Conservation (phyloP, 2,329 filamentous ascomycete species). For the Thelonectria olida region DNA sequence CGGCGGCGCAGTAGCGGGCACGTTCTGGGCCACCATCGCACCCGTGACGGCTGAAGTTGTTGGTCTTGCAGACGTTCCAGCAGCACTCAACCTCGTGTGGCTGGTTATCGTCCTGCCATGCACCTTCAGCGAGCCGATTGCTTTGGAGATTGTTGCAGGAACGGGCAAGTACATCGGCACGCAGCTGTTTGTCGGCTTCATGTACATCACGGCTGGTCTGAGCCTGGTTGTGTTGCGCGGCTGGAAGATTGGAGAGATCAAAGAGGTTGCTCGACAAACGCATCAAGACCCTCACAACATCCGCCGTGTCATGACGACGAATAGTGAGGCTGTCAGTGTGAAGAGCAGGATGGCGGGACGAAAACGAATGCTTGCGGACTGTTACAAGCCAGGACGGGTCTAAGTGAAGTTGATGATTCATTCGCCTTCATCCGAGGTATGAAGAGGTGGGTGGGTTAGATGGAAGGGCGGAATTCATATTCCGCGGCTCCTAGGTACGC, state of each 20-base stretch:
- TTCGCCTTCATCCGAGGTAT: no score
- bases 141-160: slow-evolving; percentile 59
- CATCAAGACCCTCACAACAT: slow-evolving; percentile 43
- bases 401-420: slow-evolving; percentile 24
- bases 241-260: slow-evolving; percentile 50
- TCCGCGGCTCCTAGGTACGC: no score
- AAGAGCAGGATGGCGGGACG: slow-evolving; percentile 43
- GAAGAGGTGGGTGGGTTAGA: no score
- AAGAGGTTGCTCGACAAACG: slow-evolving; percentile 43
- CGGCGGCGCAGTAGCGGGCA: slow-evolving; percentile 76
- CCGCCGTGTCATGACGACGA: slow-evolving; percentile 43
- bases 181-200: slow-evolving; percentile 68
- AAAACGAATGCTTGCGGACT: slow-evolving; percentile 45
- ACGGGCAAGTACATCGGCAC: slow-evolving; percentile 60
- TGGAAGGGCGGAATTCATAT: no score
- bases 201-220: slow-evolving; percentile 62
- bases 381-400: slow-evolving; percentile 41
- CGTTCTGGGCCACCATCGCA: slow-evolving; percentile 74
- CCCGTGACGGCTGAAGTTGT: slow-evolving; percentile 80
- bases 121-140: slow-evolving; percentile 74
- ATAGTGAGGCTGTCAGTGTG: slow-evolving; percentile 41
- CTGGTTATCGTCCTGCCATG: slow-evolving; percentile 74
- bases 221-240: slow-evolving; percentile 47
- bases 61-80: slow-evolving; percentile 73
- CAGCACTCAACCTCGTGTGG: slow-evolving; percentile 76